Evolutionary conservation across 495 filamentous ascomycete species (phyloP), one percentile per base, ranked within the genome.

Genomic region (Penicillium coffeae): DNA sequence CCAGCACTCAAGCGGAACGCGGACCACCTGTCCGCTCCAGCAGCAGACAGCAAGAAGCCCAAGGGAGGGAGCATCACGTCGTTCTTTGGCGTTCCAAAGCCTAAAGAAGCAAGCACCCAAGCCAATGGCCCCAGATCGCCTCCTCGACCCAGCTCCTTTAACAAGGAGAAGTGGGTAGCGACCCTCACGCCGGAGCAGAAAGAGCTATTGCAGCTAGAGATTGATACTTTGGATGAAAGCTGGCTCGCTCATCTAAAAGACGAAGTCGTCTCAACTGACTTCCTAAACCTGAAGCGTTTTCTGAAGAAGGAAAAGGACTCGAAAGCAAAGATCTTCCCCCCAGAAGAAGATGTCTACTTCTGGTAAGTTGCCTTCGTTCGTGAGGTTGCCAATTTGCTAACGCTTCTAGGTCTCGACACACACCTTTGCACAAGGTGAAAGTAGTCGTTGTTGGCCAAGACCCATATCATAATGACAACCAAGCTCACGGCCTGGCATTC

Each of bases 401-500:
- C 3, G 10, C 4, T 10, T 30, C 25, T 46, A 94, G 88, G 88
- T 94, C 89, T 42, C 84, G 90, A 25, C 83, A 94, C 65, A 96
- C 92, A 1, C 94, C 93, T 20, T 80, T 97, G 46, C 68, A 84
- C 70, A 85, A 71, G 1, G 91, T 97, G 47, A 93, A 92, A 60
- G 83, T 83, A 38, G 89, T 98, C 7, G 87, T 98, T 65, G 58
- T 96, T 36, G 93, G 94, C 51, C 93, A 98, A 70, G 93, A 98
- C 65, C 93, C 93, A 4, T 98, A 98, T 67, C 93, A 97, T 73
- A 93, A 94, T 64, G 56, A 77, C 69, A 94, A 95, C 71, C 93
- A 98, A 78, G 93, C 93, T 27, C 92, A 96, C 68, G 93, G 93
- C 19, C 82, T 98, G 38, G 88, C 83, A 64, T 98, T 98, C 80